Percentiles rank a stretch among this genome's conserved stretches.
Evolutionary conservation across 1,139 yeast genomes (phyloP).

Genomic region (Yamadazyma dendronema): DNA sequence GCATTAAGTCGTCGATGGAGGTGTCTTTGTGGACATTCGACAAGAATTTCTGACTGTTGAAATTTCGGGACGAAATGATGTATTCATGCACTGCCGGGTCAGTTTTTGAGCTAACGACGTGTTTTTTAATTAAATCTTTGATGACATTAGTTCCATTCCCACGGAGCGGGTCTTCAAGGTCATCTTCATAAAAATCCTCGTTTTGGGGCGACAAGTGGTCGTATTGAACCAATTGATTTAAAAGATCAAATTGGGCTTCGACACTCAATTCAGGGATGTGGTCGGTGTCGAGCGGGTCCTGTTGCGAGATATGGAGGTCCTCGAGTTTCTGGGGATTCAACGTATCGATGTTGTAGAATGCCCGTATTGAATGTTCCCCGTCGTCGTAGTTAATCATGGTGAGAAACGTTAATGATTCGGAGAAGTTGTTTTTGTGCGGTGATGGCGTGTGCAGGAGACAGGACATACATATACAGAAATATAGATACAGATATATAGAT

Average conservation of each 20-base stretch:
- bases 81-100: slow-evolving; percentile 51
- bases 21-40: slow-evolving; percentile 70
- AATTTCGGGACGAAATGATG: slow-evolving; percentile 68
- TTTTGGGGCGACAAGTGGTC: slow-evolving; percentile 7
- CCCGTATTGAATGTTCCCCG: slow-evolving; percentile 16
- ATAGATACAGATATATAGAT: no score
- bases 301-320: slow-evolving; percentile 20
- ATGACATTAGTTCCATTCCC: slow-evolving; percentile 46
- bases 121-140: slow-evolving; percentile 38
- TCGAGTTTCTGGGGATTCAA: slow-evolving; percentile 21
- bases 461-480: not conserved
- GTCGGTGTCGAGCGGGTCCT: slow-evolving; percentile 24
- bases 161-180: slow-evolving; percentile 54
- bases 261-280: slow-evolving; percentile 20
- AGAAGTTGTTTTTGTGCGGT: not conserved
- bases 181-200: slow-evolving; percentile 15
- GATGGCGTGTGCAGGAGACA: no score
- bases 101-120: slow-evolving; percentile 34
- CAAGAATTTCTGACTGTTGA: slow-evolving; percentile 69
- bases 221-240: slow-evolving; percentile 24
- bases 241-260: slow-evolving; percentile 31
- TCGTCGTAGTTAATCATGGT: slow-evolving; percentile 30
- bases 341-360: slow-evolving; percentile 28
- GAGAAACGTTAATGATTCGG: no score
- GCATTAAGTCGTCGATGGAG: slow-evolving; percentile 58